These are phyloP conservation scores for Brassica balearica DNA, from an alignment of 441 rosid species.

Conservation along the genomic window DNA sequence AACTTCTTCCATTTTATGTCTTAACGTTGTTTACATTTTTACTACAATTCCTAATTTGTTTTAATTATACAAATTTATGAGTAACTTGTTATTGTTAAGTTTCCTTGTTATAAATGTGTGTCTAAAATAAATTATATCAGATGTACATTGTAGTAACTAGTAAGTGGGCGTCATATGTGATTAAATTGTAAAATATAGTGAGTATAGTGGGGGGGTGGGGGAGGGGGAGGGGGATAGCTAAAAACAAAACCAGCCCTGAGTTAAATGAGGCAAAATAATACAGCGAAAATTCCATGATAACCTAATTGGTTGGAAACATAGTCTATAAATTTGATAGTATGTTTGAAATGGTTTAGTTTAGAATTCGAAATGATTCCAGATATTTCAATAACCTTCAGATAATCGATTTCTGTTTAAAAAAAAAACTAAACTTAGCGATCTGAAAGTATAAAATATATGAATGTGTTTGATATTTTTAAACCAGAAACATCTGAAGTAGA, in stretches of 20 bases:
- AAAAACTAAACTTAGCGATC: background rate
- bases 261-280: background rate
- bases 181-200: too few species aligned
- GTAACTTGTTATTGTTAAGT: too few species aligned
- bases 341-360: background rate
- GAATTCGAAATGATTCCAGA: background rate
- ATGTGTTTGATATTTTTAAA: background rate
- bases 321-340: background rate
- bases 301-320: background rate
- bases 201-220: too few species aligned
- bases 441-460: background rate
- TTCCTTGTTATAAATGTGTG: too few species aligned
- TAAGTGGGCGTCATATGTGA: too few species aligned
- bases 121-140: too few species aligned
- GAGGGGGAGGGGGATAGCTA: too few species aligned
- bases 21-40: background rate
- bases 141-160: too few species aligned
- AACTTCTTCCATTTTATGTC: background rate
- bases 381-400: background rate
- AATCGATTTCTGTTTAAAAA: background rate
- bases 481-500: background rate
- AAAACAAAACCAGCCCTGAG: background rate
- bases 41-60: background rate
- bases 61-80: constrained; percentile 1
- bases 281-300: background rate